Base-by-base conservation (phyloP, 2,329 filamentous ascomycete genomes). In the Cladophialophora chaetospira region DNA sequence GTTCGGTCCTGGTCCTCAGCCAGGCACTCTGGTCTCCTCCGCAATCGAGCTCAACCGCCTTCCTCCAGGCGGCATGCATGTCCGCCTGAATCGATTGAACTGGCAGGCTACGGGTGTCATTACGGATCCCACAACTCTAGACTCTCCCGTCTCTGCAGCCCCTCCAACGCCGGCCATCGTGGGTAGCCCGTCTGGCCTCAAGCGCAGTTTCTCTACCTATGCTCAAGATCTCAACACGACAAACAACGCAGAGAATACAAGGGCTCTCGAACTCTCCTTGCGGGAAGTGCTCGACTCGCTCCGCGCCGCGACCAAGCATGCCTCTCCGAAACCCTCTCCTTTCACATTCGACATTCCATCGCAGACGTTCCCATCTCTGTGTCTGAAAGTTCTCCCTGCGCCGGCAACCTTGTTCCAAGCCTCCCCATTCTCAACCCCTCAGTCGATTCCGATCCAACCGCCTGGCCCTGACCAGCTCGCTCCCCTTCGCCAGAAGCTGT, bases 341-440 rank as follows among this genome's bases (percentile, higher is more conserved):
- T 86, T 85, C 70, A 88, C 93, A 63, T 95, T 96, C 73, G 89
- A 97, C 64, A 88, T 93, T 29, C 83, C 92, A 59, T 81, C 88
- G 4, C 84, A 96, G 70, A 91, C 91, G 58, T 97, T 96, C 67
- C 91, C 92, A 5, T 86, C 88, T 5, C 81, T 97, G 36, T 91
- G 88, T 31, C 82, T 97, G 9, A 89, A 88, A 62, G 87, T 93
- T 63, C 83, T 97, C 1, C 84, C 88, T 31, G 81, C 89, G 8
- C 91, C 92, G 2, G 86, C 89, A 3, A 94, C 90, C 0, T 79
- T 97, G 5, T 93, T 92, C 74, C 63, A 65, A 31, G 83, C 87
- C 0, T 89, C 87, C 5, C 90, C 91, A 26, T 88, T 95, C 67
- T 79, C 91, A 1, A 90, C 88, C 0, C 79, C 84, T 17, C 84